Evolutionary conservation across 441 rosid genomes (phyloP).

Genomic region (Eugenia klotzschiana): DNA sequence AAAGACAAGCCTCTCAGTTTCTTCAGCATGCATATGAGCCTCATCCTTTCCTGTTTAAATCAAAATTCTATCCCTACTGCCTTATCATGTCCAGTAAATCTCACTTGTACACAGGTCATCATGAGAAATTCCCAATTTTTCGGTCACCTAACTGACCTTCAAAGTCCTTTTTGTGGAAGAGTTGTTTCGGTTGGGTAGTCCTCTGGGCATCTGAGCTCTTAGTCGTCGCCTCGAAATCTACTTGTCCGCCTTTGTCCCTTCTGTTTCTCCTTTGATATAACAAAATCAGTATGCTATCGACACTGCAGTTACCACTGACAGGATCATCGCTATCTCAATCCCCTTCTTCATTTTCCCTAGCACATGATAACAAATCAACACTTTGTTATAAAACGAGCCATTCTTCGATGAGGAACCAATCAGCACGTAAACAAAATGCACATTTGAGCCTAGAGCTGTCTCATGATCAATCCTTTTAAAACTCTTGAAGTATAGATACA

Average conservation of each 20-base stretch:
- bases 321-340: neutral
- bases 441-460: neutral
- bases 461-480: neutral
- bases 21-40: neutral
- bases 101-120: neutral
- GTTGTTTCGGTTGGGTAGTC: conserved; percentile 1
- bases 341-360: conserved; percentile 8
- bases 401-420: neutral
- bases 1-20: neutral
- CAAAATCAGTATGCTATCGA: neutral
- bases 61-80: neutral
- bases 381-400: conserved; percentile 4
- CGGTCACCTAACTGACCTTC: conserved; percentile 10
- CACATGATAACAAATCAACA: neutral
- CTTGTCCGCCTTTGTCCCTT: neutral
- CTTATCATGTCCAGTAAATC: neutral
- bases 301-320: conserved; percentile 6
- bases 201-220: conserved; percentile 2
- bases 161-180: conserved; percentile 1
- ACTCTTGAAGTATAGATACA: neutral
- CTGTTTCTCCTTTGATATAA: conserved; percentile 8
- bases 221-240: neutral
- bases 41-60: neutral
- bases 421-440: neutral
- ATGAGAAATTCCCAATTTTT: neutral